Conservation (phyloP, 805 yeast species). For the Hanseniaspora taiwanica region DNA sequence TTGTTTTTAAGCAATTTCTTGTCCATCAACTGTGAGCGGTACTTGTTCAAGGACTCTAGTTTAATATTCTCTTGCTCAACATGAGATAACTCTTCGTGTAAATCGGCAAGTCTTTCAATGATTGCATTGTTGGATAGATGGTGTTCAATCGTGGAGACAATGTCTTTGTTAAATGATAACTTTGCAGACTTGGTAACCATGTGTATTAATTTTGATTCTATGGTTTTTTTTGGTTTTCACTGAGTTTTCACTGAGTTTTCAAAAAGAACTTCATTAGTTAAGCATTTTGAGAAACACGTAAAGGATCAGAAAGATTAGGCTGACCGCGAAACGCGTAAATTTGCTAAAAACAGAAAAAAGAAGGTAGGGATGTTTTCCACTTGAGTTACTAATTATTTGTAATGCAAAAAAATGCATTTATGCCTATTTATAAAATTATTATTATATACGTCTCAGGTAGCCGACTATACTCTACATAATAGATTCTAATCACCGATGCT, state of each 20-base stretch:
- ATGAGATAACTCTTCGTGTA: conserved; percentile 51
- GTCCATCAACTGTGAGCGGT: conserved; percentile 41
- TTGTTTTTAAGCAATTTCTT: conserved; percentile 46
- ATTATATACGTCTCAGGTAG: no score
- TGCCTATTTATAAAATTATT: no score
- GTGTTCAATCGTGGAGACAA: conserved; percentile 42
- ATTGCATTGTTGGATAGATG: conserved; percentile 54
- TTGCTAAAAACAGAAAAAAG: no score
- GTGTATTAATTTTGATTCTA: neutral
- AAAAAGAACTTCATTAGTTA: no score
- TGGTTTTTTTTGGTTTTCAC: neutral
- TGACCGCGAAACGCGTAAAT: no score
- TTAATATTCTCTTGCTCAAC: conserved; percentile 50
- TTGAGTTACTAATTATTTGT: no score
- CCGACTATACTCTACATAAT: neutral
- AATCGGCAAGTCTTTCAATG: conserved; percentile 37
- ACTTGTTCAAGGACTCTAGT: conserved; percentile 28
- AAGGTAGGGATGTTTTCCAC: no score
- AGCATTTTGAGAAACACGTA: no score
- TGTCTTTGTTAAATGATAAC: conserved; percentile 30
- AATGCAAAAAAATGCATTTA: no score
- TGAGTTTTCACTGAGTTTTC: neutral
- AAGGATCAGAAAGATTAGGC: no score
- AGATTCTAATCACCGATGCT: conserved; percentile 4
- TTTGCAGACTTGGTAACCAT: conserved; percentile 10